Percentiles rank a stretch among this genome's conserved stretches.
Conservation (phyloP, 495 filamentous ascomycete genomes). For the Chaetomidium leptoderma region DNA sequence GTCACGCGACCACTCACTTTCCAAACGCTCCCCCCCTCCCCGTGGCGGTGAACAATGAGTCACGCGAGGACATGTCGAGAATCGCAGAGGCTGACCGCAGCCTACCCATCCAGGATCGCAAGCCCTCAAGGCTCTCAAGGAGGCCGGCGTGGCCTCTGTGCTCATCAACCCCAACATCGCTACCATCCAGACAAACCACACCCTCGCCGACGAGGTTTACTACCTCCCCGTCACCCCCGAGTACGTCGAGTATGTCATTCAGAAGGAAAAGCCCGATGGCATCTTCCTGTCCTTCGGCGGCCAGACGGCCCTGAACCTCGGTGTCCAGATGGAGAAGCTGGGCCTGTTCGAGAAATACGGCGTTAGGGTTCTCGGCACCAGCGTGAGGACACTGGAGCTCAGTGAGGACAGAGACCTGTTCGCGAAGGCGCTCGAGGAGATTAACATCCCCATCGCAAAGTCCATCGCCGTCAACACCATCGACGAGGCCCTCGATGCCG, state of each 20-base stretch:
- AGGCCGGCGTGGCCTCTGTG: constrained; percentile 92
- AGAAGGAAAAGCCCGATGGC: constrained; percentile 89
- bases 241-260: constrained; percentile 95
- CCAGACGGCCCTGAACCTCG: constrained; percentile 92
- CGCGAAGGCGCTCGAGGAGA: constrained; percentile 80
- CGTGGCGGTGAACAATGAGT: constrained; percentile 33
- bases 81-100: constrained; percentile 22
- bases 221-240: constrained; percentile 95
- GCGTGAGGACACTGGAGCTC: constrained; percentile 86
- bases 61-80: constrained; percentile 18
- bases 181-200: constrained; percentile 96
- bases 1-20: constrained; percentile 1
- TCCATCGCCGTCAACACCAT: constrained; percentile 87
- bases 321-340: constrained; percentile 95
- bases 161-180: constrained; percentile 99
- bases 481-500: constrained; percentile 85
- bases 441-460: constrained; percentile 93
- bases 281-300: constrained; percentile 98
- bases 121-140: constrained; percentile 93
- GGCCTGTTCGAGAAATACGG: constrained; percentile 92
- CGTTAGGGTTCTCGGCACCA: constrained; percentile 91
- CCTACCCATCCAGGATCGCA: constrained; percentile 65
- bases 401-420: constrained; percentile 97
- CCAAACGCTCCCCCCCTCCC: neutral
- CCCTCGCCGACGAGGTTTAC: constrained; percentile 95